These are phyloP conservation scores for Protomyces gravidus DNA, from an alignment of 1,139 yeast genomes.

Conservation along the genomic window DNA sequence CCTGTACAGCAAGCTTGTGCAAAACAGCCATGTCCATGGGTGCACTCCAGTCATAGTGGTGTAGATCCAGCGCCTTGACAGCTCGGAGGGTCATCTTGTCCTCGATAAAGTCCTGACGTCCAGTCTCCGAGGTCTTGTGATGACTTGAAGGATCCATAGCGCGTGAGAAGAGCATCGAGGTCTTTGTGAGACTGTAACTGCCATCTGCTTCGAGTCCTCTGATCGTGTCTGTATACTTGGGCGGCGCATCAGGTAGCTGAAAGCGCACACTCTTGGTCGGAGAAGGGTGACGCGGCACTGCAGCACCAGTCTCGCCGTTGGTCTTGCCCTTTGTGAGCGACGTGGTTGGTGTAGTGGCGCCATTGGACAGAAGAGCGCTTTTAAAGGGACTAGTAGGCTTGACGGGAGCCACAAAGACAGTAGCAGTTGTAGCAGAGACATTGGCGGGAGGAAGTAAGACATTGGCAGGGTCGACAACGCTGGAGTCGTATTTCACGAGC, in stretches of 20 bases:
- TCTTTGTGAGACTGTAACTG: background rate
- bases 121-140: slow-evolving; percentile 8
- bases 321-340: too few species aligned
- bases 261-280: background rate
- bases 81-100: slow-evolving; percentile 1
- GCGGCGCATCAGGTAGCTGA: background rate
- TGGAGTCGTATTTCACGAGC: background rate
- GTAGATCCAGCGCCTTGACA: background rate
- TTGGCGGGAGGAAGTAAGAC: too few species aligned
- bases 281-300: background rate
- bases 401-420: too few species aligned
- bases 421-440: too few species aligned
- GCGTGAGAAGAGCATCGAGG: background rate
- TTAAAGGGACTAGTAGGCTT: too few species aligned
- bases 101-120: slow-evolving; percentile 15
- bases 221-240: background rate
- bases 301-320: background rate
- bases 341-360: too few species aligned
- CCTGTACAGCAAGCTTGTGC: background rate
- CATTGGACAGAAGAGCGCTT: too few species aligned
- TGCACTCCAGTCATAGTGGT: slow-evolving; percentile 4
- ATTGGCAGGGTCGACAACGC: too few species aligned
- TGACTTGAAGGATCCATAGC: slow-evolving; percentile 18
- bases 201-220: background rate
- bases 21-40: background rate